These are phyloP conservation scores for Talaromyces sp. DNA, from an alignment of 2,329 filamentous ascomycete genomes.

Conservation along the genomic window DNA sequence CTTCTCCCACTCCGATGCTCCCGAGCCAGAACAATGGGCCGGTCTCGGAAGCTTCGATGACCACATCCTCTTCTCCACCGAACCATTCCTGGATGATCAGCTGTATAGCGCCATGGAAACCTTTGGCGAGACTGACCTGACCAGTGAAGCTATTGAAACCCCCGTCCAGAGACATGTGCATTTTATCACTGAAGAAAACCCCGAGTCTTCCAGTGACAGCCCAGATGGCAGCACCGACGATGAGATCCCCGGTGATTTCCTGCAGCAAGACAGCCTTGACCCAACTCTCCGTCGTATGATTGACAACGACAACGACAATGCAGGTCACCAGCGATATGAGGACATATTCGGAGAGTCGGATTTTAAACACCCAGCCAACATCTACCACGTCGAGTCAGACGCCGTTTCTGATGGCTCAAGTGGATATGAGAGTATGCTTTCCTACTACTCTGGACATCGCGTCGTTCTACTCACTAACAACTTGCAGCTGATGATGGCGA, in stretches of 20 bases:
- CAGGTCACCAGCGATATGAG: slow-evolving; percentile 29
- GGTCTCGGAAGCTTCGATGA: slow-evolving; percentile 47
- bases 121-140: slow-evolving; percentile 32
- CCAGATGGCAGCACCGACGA: slow-evolving; percentile 40
- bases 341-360: slow-evolving; percentile 36
- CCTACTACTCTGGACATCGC: slow-evolving; percentile 16
- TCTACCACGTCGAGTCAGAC: slow-evolving; percentile 44
- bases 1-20: slow-evolving; percentile 21
- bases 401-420: slow-evolving; percentile 40
- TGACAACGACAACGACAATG: slow-evolving; percentile 55
- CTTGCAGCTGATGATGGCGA: slow-evolving; percentile 54
- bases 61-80: slow-evolving; percentile 35
- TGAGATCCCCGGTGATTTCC: slow-evolving; percentile 73
- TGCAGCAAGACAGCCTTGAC: slow-evolving; percentile 69
- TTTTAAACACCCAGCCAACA: slow-evolving; percentile 37
- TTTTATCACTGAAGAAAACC: slow-evolving; percentile 55
- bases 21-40: slow-evolving; percentile 44
- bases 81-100: slow-evolving; percentile 41
- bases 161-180: slow-evolving; percentile 62
- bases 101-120: slow-evolving; percentile 36
- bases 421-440: slow-evolving; percentile 56
- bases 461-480: slow-evolving; percentile 41
- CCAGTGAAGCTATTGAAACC: slow-evolving; percentile 36
- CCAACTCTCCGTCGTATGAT: slow-evolving; percentile 69
- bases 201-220: slow-evolving; percentile 54